Base-by-base conservation (phyloP, 306 rosid genomes). In the Lathyrus aphaca region DNA sequence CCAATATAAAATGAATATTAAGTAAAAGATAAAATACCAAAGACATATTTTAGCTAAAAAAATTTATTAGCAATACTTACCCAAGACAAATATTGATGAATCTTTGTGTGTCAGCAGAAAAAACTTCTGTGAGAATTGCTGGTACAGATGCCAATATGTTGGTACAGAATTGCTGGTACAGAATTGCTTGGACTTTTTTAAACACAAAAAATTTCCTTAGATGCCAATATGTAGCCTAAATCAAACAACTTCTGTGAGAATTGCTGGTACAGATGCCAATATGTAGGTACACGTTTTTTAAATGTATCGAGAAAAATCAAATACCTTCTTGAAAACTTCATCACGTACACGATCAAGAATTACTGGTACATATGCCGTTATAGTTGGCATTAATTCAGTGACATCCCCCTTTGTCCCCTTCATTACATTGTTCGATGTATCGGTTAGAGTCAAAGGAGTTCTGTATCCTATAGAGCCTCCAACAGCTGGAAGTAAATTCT, bases 321-420 rank as follows among this genome's bases (percentile, higher is more conserved):
- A 67, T 69, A 91, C 99, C 99, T 95, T 86, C 80, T 87, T 95
- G 61, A 84, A 79, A 68, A 95, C 97, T 60, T 96, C 99, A 37
- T 89, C 96, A 11, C 99, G 88, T 77, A 91, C 95, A 75, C 97
- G 99, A 79, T 94, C 99, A 68, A 94, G 91, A 81, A 94, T 91
- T 49, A 96, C 97, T 66, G 99, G 99, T 58, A 91, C 97, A 77
- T 96, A 89, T 61, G 92, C 87, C 95, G 91, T 78, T 77, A 94
- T 73, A 27, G 97, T 91, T 82, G 97, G 99, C 73, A n/a, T 53
- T 71, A 94, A 84, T 44, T 49, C 81, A 42, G 92, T 66, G 71
- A 95, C 87, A 75, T 94, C 99, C 37, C 99, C 99, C 75, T 69
- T 75, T 68, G 91, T 94, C 77, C 99, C 99, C 68, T 59, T 86